A percentile compares a stretch with the other conserved stretches of the same genome.
Conservation (phyloP, 257 asterid species). For the Solanum arcanum region DNA sequence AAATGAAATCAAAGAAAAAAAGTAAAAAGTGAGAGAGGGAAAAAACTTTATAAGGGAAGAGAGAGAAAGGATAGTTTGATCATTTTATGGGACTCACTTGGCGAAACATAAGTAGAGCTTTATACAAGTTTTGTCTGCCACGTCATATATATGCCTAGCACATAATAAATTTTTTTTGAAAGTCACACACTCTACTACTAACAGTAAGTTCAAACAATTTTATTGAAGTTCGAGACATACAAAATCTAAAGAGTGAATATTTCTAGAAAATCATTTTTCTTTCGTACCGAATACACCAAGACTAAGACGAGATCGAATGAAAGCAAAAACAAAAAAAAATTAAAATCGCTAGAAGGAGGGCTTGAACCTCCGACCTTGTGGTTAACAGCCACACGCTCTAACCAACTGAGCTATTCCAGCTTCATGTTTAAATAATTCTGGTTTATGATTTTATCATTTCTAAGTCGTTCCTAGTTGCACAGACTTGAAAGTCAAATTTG, state of each 20-base stretch:
- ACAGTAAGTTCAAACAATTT: background rate
- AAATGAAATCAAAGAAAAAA: too few species aligned
- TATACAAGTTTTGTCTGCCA: too few species aligned
- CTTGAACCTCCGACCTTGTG: conserved; percentile 99
- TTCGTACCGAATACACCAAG: background rate
- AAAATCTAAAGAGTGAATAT: background rate
- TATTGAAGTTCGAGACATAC: background rate
- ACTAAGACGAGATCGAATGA: background rate
- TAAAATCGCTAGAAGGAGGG: conserved; percentile 44
- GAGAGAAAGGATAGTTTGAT: too few species aligned
- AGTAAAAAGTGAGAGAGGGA: too few species aligned
- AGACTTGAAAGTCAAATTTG: background rate
- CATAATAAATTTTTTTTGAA: too few species aligned
- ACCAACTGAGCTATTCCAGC: conserved; percentile 99
- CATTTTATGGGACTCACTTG: too few species aligned
- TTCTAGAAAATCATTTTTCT: background rate
- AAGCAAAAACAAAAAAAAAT: background rate
- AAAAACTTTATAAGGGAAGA: too few species aligned
- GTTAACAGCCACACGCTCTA: conserved; percentile 99
- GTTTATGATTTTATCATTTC: fast-evolving
- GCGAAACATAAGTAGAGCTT: too few species aligned
- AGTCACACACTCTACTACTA: background rate
- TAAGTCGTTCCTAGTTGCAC: background rate
- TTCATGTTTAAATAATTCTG: background rate
- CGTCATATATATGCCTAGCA: too few species aligned